Evolutionary conservation across 768 basidiomycete species (phyloP), one percentile per base, ranked within the genome.

Genomic region (Psilocybe azurescens): DNA sequence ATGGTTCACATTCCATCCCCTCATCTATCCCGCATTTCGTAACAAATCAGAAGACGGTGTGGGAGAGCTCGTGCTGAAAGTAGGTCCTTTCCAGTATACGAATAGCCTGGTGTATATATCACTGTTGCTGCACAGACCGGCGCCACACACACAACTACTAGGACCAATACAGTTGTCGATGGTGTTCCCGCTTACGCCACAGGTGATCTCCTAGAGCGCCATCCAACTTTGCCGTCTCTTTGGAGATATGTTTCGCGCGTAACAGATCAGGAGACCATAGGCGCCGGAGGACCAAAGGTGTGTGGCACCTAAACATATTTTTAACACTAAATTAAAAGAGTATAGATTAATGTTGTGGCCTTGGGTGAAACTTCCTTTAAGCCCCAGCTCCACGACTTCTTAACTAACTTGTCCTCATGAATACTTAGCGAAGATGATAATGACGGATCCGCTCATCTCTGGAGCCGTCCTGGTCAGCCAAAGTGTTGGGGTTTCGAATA

Each of bases 321-420:
- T 13, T 14, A 11, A 24, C 38, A 39, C 38, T 39, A 11, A 16
- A 24, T 58, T 36, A 0, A 41, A 30, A 24, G 5, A 8, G n/a
- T 58, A 38, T 33, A 59, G 58, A 44, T 53, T 16, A 59, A 59
- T 44, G 58, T 41, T n/a, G 58, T 59, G 29, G 58, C 58, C 2
- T 18, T 59, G 41, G 58, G 58, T 59, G 13, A 53, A 50, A n/a
- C 33, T 59, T 41, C 11, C 30, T 24, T 20, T 24, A 39, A 9
- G 14, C 38, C 24, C 24, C 24, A 2, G 2, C 24, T 24, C 24
- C 24, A 24, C 24, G 0, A 24, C 24, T 24, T 24, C 24, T 2
- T 24, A 24, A 24, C 24, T 24, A 24, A 24, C 24, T 24, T 24
- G 24, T 24, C 24, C 24, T 24, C 24, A 24, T 44, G 5, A 14